Base-by-base conservation (phyloP, 192 early-diverging fungal genomes). In the Coemansia sp. region DNA sequence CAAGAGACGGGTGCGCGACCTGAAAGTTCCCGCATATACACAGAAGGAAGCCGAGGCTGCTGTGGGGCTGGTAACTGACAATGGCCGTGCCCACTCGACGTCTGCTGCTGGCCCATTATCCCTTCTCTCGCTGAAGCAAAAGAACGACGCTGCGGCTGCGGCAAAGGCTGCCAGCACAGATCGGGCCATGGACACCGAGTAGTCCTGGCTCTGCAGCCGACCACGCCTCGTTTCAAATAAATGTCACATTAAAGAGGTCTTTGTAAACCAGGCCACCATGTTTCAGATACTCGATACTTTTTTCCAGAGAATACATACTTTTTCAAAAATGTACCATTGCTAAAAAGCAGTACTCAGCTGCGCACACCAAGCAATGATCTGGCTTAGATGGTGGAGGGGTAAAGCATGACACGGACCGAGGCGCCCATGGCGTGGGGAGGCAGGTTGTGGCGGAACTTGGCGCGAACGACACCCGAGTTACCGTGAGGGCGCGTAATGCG, bases 361-460 rank as follows among this genome's bases (percentile, higher is more conserved):
- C 34, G 24, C 18, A 21, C 36, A 57, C 20, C 26, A 62, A 10
- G 48, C 48, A 26, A 26, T 50, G 48, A 26, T 26, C 10, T 14
- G 21, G 21, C 56, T 83, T 86, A 86, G 60, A 86, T 84, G 85
- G 85, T 86, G 76, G 95, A 97, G 65, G 95, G 95, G 88, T 97
- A 97, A 79, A 97, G 74, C 94, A 97, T 95, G 65, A 99, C 89
- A 61, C 97, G 91, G 83, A 95, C 88, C 64, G 83, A 80, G 65
- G 94, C 88, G 85, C 96, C 96, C 85, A 98, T 95, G 65, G 88
- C 85, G 86, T 89, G 90, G 73, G 96, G 90, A 63, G 96, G 96
- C 68, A 99, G 89, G 91, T 98, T 98, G 84, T 87, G 88, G 85
- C 90, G 87, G 91, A 99, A 99, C 83, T 91, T 93, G 59, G 96